phyloP scores from a whole-genome alignment of 768 basidiomycete species.

The Hydnum rufescens region DNA sequence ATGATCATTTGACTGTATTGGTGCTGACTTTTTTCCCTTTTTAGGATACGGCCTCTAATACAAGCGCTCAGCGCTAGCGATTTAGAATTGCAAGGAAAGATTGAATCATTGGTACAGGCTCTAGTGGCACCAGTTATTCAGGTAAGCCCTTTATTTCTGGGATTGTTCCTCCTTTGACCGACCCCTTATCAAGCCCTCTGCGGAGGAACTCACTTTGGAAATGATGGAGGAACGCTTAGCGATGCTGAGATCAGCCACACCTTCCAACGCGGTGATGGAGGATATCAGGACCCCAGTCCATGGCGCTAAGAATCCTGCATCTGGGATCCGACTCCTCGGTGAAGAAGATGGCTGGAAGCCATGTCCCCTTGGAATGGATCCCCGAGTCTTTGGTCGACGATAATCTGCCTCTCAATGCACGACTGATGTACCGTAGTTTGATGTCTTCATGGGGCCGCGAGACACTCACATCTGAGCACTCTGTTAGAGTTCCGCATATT shows the following conservation, averaged over 20 bases:
- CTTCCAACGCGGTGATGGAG: not conserved
- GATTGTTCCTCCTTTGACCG: not conserved
- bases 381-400: too few species aligned
- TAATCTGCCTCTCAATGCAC: too few species aligned
- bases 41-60: not conserved
- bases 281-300: not conserved
- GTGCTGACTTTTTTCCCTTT: not conserved
- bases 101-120: not conserved
- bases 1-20: too few species aligned
- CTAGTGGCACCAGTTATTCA: not conserved
- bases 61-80: not conserved
- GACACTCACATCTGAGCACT: too few species aligned
- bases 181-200: not conserved
- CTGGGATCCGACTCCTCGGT: not conserved
- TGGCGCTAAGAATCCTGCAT: not conserved
- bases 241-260: not conserved
- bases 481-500: too few species aligned
- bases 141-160: not conserved
- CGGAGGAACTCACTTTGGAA: not conserved
- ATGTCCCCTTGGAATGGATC: not conserved
- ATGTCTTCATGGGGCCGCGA: too few species aligned
- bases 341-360: conserved; percentile 1
- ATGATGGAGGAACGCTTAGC: not conserved
- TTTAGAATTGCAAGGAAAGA: not conserved
- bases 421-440: too few species aligned